Conservation (phyloP, 2,329 filamentous ascomycete species). For the Talaromyces islandicus region DNA sequence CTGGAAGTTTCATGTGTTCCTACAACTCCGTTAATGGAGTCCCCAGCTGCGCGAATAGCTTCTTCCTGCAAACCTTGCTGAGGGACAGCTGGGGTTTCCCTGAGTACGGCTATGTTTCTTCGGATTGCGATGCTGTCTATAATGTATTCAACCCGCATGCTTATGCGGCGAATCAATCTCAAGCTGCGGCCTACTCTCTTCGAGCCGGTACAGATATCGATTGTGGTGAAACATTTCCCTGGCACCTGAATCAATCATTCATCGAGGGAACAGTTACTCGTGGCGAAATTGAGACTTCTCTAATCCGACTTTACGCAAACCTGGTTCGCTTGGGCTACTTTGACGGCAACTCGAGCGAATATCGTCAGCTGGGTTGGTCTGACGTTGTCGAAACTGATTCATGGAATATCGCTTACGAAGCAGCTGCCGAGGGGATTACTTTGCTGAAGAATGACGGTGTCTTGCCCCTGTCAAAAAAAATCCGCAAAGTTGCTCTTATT, state of each 20-base stretch:
- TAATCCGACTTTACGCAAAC: constrained; percentile 45
- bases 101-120: constrained; percentile 52
- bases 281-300: constrained; percentile 40
- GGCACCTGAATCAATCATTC: constrained; percentile 39
- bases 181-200: constrained; percentile 44
- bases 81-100: constrained; percentile 62
- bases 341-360: constrained; percentile 39
- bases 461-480: constrained; percentile 38
- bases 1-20: constrained; percentile 56
- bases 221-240: constrained; percentile 47
- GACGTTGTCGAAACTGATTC: constrained; percentile 53
- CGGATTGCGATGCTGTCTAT: constrained; percentile 59
- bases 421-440: constrained; percentile 43
- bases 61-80: constrained; percentile 57
- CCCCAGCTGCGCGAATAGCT: constrained; percentile 58
- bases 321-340: constrained; percentile 50
- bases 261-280: constrained; percentile 40
- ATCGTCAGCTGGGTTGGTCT: constrained; percentile 48
- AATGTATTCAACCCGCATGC: constrained; percentile 55
- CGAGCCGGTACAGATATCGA: constrained; percentile 50
- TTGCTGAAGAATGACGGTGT: constrained; percentile 50
- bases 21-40: constrained; percentile 63
- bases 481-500: constrained; percentile 46
- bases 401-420: constrained; percentile 51
- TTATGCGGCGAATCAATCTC: constrained; percentile 35